These are phyloP conservation scores for Cyclotella distinguenda DNA, from an alignment of 108 stramenopile species.

Conservation along the genomic window DNA sequence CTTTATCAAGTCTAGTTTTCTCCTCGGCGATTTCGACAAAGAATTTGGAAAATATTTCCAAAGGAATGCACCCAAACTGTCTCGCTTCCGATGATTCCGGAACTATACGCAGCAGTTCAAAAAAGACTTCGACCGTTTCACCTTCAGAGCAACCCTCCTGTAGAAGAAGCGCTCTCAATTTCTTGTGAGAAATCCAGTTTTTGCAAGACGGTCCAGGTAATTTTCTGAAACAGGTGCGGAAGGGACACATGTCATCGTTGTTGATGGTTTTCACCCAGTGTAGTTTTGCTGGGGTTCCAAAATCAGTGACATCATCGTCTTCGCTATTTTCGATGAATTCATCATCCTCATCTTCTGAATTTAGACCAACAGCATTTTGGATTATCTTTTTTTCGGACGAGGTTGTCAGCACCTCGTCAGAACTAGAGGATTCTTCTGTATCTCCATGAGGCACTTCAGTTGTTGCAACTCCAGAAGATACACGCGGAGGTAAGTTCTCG, in stretches of 20 bases:
- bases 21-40: slow-evolving; percentile 34
- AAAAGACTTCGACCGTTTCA: slow-evolving; percentile 60
- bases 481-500: too few relatives aligned
- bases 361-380: not conserved
- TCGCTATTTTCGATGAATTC: not conserved
- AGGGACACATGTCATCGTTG: slow-evolving; percentile 40
- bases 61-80: slow-evolving; percentile 38
- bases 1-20: slow-evolving; percentile 35
- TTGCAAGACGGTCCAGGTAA: slow-evolving; percentile 1
- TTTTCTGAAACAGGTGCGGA: slow-evolving; percentile 15
- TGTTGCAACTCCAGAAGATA: not conserved
- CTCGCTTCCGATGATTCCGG: slow-evolving; percentile 29
- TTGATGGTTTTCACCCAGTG: slow-evolving; percentile 19
- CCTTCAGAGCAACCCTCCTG: slow-evolving; percentile 39
- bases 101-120: slow-evolving; percentile 44
- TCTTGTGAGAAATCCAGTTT: slow-evolving; percentile 24
- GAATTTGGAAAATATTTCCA: slow-evolving; percentile 24
- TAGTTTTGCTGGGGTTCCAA: slow-evolving; percentile 26
- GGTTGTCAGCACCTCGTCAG: slow-evolving; percentile 1
- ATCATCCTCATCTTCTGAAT: slow-evolving; percentile 9
- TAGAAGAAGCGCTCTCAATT: slow-evolving; percentile 33
- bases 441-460: not conserved
- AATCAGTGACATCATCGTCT: slow-evolving; percentile 39
- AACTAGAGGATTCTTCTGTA: slow-evolving; percentile 24
- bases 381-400: not conserved